A percentile compares a stretch with the other conserved stretches of the same genome.
These are phyloP conservation scores for Millerozyma acaciae DNA, from an alignment of 805 yeast species.

Conservation along the genomic window DNA sequence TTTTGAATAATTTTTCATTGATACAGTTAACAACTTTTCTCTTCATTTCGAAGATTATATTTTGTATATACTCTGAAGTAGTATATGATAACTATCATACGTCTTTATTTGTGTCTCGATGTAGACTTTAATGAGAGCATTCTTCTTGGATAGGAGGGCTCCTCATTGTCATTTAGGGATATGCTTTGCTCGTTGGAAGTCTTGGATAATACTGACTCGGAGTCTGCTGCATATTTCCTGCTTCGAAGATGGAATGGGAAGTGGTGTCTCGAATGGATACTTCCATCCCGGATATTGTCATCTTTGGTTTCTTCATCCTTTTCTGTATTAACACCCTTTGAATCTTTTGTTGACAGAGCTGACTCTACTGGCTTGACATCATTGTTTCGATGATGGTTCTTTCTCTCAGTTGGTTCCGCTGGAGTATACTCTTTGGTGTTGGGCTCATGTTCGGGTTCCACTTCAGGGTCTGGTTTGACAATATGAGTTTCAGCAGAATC, in stretches of 20 bases:
- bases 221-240: constrained; percentile 1
- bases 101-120: neutral
- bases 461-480: no score
- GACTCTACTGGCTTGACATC: neutral
- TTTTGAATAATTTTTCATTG: constrained; percentile 2
- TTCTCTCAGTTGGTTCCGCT: neutral
- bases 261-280: constrained; percentile 3
- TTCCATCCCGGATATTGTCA: constrained; percentile 1
- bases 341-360: neutral
- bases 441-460: no score
- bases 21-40: neutral
- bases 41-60: no score
- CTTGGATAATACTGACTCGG: neutral
- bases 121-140: neutral
- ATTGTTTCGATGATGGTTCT: neutral
- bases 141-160: neutral
- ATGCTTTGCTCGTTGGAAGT: constrained; percentile 1
- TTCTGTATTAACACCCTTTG: neutral
- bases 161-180: neutral
- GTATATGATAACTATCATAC: neutral
- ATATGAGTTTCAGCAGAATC: no score
- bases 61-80: no score
- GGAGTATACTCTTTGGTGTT: no score
- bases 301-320: neutral
- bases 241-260: constrained; percentile 4